These are phyloP conservation scores for Poronia punctata DNA, from an alignment of 495 filamentous ascomycete genomes.

Conservation along the genomic window DNA sequence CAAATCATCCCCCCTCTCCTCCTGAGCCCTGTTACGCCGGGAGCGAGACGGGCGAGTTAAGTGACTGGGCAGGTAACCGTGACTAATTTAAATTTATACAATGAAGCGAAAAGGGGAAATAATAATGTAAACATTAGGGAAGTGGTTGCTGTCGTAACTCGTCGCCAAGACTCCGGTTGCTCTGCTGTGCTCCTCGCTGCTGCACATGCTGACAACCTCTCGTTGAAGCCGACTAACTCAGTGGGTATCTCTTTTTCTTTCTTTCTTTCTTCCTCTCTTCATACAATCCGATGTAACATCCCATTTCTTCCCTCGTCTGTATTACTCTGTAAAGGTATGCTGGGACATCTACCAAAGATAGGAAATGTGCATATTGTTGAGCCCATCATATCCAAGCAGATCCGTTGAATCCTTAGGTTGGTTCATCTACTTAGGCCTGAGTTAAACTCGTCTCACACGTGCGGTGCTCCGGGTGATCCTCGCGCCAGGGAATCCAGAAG, in stretches of 20 bases:
- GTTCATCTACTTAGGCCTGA: not conserved
- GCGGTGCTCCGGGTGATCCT: conserved; percentile 32
- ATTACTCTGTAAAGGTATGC: not conserved
- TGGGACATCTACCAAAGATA: not conserved
- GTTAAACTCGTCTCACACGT: conserved; percentile 26
- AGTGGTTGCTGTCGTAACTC: conserved; percentile 17
- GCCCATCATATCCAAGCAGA: conserved; percentile 10
- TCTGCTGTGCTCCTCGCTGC: conserved; percentile 11
- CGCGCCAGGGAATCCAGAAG: conserved; percentile 53
- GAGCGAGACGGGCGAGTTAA: conserved; percentile 19
- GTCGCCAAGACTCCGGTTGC: conserved; percentile 18
- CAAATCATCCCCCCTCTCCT: conserved; percentile 1
- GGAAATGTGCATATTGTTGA: not conserved
- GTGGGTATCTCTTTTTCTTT: conserved; percentile 6
- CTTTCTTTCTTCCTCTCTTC: too few species aligned
- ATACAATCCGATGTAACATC: too few species aligned
- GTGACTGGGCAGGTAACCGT: conserved; percentile 21
- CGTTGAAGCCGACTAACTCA: conserved; percentile 8
- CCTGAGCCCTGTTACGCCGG: conserved; percentile 16
- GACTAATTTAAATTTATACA: conserved; percentile 18
- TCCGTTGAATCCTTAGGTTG: not conserved
- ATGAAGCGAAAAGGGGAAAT: conserved; percentile 15
- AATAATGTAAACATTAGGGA: conserved; percentile 29
- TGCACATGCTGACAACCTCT: conserved; percentile 11
- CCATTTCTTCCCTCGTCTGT: not conserved